phyloP scores from a whole-genome alignment of 192 early-diverging fungal genomes.

The Coemansia sp. region DNA sequence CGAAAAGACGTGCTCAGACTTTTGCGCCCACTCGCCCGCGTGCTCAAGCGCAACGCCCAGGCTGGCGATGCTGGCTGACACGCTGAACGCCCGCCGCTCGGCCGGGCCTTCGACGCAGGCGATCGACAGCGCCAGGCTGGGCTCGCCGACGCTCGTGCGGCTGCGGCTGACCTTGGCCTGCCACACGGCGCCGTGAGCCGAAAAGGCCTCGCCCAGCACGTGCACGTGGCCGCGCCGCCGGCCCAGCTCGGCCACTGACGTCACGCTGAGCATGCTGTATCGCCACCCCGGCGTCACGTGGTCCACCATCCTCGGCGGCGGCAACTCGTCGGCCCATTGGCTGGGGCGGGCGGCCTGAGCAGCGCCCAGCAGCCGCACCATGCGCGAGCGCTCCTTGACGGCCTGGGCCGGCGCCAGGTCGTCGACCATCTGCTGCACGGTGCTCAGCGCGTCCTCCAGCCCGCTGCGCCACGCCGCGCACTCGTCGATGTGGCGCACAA shows the following conservation, averaged over 20 bases:
- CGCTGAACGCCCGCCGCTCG: slow-evolving; percentile 13
- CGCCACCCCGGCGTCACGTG: slow-evolving; percentile 16
- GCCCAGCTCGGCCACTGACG: slow-evolving; percentile 36
- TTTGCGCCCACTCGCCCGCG: slow-evolving; percentile 3
- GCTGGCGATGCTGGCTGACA: not conserved
- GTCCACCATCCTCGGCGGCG: not conserved
- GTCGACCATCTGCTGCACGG: slow-evolving; percentile 49
- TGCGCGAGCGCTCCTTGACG: slow-evolving; percentile 25
- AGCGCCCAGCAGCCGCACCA: slow-evolving; percentile 20
- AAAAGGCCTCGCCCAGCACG: slow-evolving; percentile 25
- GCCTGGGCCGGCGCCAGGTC: slow-evolving; percentile 42
- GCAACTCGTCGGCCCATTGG: slow-evolving; percentile 10
- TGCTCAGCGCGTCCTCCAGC: slow-evolving; percentile 30
- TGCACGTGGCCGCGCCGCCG: slow-evolving; percentile 50
- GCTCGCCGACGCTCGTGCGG: slow-evolving; percentile 34
- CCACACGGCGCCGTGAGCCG: slow-evolving; percentile 46
- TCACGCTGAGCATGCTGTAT: slow-evolving; percentile 18
- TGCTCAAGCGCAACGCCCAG: not conserved
- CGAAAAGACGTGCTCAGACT: slow-evolving; percentile 16
- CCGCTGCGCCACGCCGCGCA: slow-evolving; percentile 36
- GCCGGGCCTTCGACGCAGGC: slow-evolving; percentile 31
- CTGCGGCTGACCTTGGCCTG: slow-evolving; percentile 30
- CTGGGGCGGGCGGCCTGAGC: slow-evolving; percentile 22
- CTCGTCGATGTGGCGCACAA: slow-evolving; percentile 2
- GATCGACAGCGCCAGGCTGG: slow-evolving; percentile 27